Evolutionary conservation across 768 basidiomycete genomes (phyloP).

Genomic region (Ramaria rubella): DNA sequence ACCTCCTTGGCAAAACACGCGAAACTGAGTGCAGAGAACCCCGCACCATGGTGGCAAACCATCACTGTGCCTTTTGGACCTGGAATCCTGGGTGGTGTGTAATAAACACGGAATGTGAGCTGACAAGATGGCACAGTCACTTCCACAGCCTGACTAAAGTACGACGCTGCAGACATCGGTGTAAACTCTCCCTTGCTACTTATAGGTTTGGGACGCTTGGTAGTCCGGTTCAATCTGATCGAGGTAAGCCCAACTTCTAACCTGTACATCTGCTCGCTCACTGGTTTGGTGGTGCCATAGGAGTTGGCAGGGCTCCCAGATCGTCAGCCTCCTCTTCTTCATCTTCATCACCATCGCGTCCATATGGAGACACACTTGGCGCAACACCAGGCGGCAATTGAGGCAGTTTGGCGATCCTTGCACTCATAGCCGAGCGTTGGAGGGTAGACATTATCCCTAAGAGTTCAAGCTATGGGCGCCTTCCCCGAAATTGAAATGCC

Average conservation of each 20-base stretch:
- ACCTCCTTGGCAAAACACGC: slow-evolving; percentile 87
- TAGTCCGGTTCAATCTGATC: slow-evolving; percentile 8
- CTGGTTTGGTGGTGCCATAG: slow-evolving; percentile 59
- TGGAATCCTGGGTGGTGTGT: slow-evolving; percentile 57
- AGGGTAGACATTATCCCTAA: slow-evolving; percentile 79
- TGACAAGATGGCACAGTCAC: slow-evolving; percentile 56
- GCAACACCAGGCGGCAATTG: slow-evolving; percentile 34
- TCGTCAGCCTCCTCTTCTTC: slow-evolving; percentile 52
- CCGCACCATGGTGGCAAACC: slow-evolving; percentile 93
- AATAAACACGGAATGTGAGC: slow-evolving; percentile 75
- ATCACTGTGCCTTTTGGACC: slow-evolving; percentile 57
- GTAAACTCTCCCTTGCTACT: slow-evolving; percentile 37
- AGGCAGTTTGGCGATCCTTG: slow-evolving; percentile 72
- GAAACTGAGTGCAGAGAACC: slow-evolving; percentile 84
- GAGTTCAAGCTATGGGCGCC: too few species aligned
- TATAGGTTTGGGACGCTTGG: slow-evolving; percentile 16
- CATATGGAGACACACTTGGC: slow-evolving; percentile 19
- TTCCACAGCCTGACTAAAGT: slow-evolving; percentile 75
- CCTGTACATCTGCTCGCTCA: slow-evolving; percentile 19
- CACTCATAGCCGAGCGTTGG: slow-evolving; percentile 69
- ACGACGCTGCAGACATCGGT: slow-evolving; percentile 72
- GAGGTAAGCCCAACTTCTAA: slow-evolving; percentile 13
- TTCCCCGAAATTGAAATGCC: too few species aligned
- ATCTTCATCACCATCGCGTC: slow-evolving; percentile 39
- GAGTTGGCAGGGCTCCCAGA: slow-evolving; percentile 54